These are phyloP conservation scores for Neofusicoccum laricinum DNA, from an alignment of 2,329 filamentous ascomycete genomes.

Conservation along the genomic window DNA sequence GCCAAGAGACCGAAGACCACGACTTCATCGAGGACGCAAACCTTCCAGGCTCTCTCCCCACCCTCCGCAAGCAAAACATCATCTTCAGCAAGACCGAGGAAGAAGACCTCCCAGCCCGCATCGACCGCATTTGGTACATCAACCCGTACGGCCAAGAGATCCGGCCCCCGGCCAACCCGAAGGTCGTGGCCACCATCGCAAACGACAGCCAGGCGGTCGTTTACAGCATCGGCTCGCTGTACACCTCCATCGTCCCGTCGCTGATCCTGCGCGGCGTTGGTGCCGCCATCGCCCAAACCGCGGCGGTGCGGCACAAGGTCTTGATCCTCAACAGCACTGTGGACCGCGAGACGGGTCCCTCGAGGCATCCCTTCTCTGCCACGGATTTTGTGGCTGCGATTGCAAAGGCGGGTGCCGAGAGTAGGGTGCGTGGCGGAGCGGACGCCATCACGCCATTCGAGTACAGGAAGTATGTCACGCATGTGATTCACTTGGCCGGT, in stretches of 20 bases:
- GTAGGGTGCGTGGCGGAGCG: slow-evolving; percentile 29
- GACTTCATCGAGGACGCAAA: slow-evolving; percentile 77
- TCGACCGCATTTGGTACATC: slow-evolving; percentile 90
- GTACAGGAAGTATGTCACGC: slow-evolving; percentile 72
- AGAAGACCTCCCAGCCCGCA: slow-evolving; percentile 72
- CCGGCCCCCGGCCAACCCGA: slow-evolving; percentile 75
- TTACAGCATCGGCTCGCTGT: slow-evolving; percentile 92
- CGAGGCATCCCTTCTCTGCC: slow-evolving; percentile 62
- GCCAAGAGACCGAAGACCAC: slow-evolving; percentile 46
- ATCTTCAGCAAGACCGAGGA: slow-evolving; percentile 73
- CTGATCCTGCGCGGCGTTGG: slow-evolving; percentile 77
- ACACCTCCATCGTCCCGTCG: slow-evolving; percentile 83
- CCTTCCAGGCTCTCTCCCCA: slow-evolving; percentile 75
- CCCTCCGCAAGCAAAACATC: slow-evolving; percentile 76
- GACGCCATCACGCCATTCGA: slow-evolving; percentile 31
- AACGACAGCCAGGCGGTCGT: slow-evolving; percentile 64
- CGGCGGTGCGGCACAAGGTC: slow-evolving; percentile 65
- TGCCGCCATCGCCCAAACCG: slow-evolving; percentile 52
- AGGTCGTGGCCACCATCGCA: slow-evolving; percentile 67
- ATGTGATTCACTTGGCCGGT: slow-evolving; percentile 76
- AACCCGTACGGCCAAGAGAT: slow-evolving; percentile 99
- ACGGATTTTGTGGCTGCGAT: slow-evolving; percentile 81
- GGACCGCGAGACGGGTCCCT: slow-evolving; percentile 83
- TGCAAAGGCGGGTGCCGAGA: slow-evolving; percentile 54
- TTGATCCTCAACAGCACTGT: slow-evolving; percentile 79